Conservation (phyloP, 345 rosid genomes). For the Gossypium raimondii region DNA sequence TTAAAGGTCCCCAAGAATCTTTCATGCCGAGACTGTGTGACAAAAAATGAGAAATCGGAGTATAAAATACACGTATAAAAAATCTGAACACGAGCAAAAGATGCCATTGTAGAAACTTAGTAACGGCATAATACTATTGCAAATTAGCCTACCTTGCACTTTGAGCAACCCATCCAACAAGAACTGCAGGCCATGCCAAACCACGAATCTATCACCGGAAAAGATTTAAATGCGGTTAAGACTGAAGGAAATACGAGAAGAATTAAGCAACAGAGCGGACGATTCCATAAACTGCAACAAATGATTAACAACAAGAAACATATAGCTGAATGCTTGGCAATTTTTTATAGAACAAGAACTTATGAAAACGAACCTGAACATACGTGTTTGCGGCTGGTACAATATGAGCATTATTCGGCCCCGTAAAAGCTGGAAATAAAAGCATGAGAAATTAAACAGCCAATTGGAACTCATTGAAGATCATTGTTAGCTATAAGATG, state of each 20-base stretch:
- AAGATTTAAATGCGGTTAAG: neutral
- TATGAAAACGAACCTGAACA: slow-evolving; percentile 56
- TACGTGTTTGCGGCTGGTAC: slow-evolving; percentile 84
- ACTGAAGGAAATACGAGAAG: slow-evolving; percentile 16
- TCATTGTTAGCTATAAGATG: neutral
- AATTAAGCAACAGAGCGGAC: neutral
- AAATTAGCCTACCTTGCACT: slow-evolving; percentile 71
- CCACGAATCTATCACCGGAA: slow-evolving; percentile 64
- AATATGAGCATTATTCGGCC: slow-evolving; percentile 59
- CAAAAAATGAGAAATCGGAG: slow-evolving; percentile 8
- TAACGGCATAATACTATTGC: neutral
- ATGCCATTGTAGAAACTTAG: neutral
- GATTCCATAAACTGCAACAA: neutral
- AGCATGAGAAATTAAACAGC: slow-evolving; percentile 6
- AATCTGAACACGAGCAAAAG: neutral
- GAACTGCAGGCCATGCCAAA: slow-evolving; percentile 90
- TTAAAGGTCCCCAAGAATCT: slow-evolving; percentile 97
- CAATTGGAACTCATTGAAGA: neutral
- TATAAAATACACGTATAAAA: neutral
- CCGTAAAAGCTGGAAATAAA: slow-evolving; percentile 62
- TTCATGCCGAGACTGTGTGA: slow-evolving; percentile 84
- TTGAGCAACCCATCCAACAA: slow-evolving; percentile 89
- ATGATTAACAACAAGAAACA: neutral
- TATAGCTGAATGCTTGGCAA: neutral
- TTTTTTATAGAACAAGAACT: neutral